Evolutionary conservation across 441 rosid species (phyloP).

Genomic region (Francoa sonchifolia): DNA sequence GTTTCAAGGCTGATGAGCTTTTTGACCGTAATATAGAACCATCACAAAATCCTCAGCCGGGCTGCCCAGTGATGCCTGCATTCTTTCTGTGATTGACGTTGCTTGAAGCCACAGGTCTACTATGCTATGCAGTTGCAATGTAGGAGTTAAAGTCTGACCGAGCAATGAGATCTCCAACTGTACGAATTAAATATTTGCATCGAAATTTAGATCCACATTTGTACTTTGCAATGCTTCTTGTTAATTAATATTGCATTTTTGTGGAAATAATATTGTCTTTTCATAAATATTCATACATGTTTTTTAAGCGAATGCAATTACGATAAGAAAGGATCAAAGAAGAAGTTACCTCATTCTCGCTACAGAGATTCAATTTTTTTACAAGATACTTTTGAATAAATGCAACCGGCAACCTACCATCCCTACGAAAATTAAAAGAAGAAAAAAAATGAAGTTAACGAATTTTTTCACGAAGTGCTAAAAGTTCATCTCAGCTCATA

Average conservation of each 20-base stretch:
- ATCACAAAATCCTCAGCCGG: conserved; percentile 36
- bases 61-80: conserved; percentile 22
- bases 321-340: too few species aligned
- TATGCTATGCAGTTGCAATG: conserved; percentile 19
- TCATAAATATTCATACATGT: not conserved
- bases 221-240: too few species aligned
- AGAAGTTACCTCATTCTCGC: not conserved
- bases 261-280: not conserved
- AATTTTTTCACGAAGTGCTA: too few species aligned
- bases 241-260: too few species aligned
- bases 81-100: conserved; percentile 20
- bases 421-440: too few species aligned
- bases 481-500: too few species aligned
- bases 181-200: not conserved
- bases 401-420: not conserved
- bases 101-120: conserved; percentile 31
- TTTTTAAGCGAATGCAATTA: not conserved
- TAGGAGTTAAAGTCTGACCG: conserved; percentile 27
- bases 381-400: not conserved
- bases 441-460: too few species aligned
- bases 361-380: not conserved
- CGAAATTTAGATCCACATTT: not conserved
- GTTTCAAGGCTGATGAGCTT: too few species aligned
- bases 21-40: conserved; percentile 27
- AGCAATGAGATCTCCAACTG: conserved; percentile 31